Evolutionary conservation across 257 asterid genomes (phyloP), one percentile per base, ranked within the genome.

Genomic region (Capsicum baccatum): DNA sequence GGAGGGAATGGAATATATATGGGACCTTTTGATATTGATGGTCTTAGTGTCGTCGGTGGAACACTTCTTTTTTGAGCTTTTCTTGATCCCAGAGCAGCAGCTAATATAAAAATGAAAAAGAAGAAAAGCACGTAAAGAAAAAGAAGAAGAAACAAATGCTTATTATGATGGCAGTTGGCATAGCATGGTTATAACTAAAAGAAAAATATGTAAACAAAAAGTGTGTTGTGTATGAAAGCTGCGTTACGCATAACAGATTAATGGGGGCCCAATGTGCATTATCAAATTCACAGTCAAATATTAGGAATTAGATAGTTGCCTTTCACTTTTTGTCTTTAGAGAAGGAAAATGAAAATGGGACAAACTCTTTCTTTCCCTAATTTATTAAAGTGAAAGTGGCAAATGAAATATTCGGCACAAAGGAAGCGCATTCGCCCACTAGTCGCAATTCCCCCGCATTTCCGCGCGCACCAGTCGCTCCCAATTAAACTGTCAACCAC

Each of bases 21-120:
- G 42, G 42, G 42, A 39, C 42, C 42, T 39, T 39, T 39, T 39
- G 42, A 39, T 17, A 64, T 42, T 10, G 39, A 71, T 44, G 39
- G 76, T 44, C 33, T 81, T 82, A 26, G 44, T 78, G 79, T 80
- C 85, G 87, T 88, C 87, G 87, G 88, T 83, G 87, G 88, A 66
- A 26, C 11, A 58, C 62, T 56, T 67, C 56, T 5, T 86, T 73
- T 84, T 86, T 55, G 3, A 10, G 69, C 74, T 71, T 56, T 66
- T 79, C 54, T 57, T 84, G 84, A 86, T 86, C 60, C 80, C 44
- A 73, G 60, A 6, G 85, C 88, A 70, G 71, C 63, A 66, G 57
- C 57, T 79, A 50, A 5, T 19, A 15, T 13, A 58, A 15, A 59
- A 62, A 59, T 44, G 44, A 39, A 39, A 42, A 69, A 69, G 54